Percentiles rank a stretch among this genome's conserved stretches.
These are phyloP conservation scores for Globisporangium takayamanum DNA, from an alignment of 352 stramenopile species.

Conservation along the genomic window DNA sequence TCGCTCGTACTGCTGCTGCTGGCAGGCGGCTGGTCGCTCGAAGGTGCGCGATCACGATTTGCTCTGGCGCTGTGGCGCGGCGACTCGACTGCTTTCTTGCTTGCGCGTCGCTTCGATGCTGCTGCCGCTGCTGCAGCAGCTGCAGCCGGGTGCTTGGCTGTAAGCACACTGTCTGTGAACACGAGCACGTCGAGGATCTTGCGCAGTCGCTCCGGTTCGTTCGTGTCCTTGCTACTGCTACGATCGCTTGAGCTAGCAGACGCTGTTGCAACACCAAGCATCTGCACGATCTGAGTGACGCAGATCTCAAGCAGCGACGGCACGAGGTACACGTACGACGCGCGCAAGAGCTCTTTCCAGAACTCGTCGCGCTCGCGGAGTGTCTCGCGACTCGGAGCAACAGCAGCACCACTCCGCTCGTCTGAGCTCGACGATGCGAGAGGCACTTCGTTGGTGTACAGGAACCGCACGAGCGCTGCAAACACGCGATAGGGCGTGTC, in stretches of 20 bases:
- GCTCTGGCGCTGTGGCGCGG: too few species aligned
- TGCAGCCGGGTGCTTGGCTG: conserved; percentile 26
- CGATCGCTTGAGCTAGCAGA: not conserved
- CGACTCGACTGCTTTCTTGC: not conserved
- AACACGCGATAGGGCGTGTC: conserved; percentile 77
- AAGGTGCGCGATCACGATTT: too few species aligned
- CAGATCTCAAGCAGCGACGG: conserved; percentile 62
- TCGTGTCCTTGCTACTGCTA: not conserved
- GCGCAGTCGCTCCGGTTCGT: conserved; percentile 12
- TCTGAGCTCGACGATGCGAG: not conserved
- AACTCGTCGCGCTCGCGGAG: conserved; percentile 33
- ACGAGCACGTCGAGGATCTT: conserved; percentile 42
- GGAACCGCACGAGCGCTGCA: conserved; percentile 52
- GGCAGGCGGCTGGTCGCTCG: too few species aligned
- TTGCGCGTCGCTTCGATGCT: conserved; percentile 7
- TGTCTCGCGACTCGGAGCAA: not conserved
- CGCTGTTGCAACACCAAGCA: conserved; percentile 10
- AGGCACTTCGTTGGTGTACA: conserved; percentile 66
- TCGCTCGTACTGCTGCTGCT: not conserved
- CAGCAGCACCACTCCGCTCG: not conserved
- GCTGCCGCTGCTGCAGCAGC: not conserved
- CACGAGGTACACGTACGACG: conserved; percentile 67
- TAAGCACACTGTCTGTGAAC: conserved; percentile 51
- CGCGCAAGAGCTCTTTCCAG: conserved; percentile 61
- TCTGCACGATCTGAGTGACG: conserved; percentile 30